Evolutionary conservation across 2,329 filamentous ascomycete genomes (phyloP), one percentile per base, ranked within the genome.

Genomic region (Chaetomium strumarium): DNA sequence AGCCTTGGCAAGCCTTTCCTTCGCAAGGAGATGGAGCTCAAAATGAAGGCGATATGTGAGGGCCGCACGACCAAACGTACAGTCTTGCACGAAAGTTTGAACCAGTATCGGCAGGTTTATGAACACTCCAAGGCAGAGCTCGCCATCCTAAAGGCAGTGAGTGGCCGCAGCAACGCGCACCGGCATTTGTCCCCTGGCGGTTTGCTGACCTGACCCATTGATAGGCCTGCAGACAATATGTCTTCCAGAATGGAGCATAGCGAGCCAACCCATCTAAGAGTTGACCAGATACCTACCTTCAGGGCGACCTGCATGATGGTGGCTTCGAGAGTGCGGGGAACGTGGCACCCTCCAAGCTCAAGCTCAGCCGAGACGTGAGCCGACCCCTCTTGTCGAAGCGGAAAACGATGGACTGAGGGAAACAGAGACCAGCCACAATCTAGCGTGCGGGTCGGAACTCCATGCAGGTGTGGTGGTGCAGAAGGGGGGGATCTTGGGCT

Each of bases 31-130:
- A 96, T 96, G 90, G 93, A 99, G 70, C 73, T 90, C 56, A 89
- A 90, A 67, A 96, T 99, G 92, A 93, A 91, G 67, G 89, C 88
- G 53, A 96, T 99, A 52, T 97, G 93, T 70, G 90, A 92, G 55
- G 93, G 93, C 24, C 83, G 81, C 47, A 86, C 83, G 58, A 88
- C 85, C 33, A 85, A 83, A 63, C 78, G 80, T 49, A 79, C 81
- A 17, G 88, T 99, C 43, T 79, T 99, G 39, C 78, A 84, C 50
- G 85, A 95, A 68, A 96, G 87, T 66, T 75, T 99, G 51, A 80
- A 85, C 55, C 89, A 93, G 73, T 99, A 97, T 68, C 83, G 85
- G 46, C 83, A 84, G 49, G 89, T 96, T 13, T 99, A 92, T 70
- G 75, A 86, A 61, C 87, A 91, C 64, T 91, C 90, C 1, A 81